Base-by-base conservation (phyloP, 129 eudicot genomes). In the Sambucus nigra region DNA sequence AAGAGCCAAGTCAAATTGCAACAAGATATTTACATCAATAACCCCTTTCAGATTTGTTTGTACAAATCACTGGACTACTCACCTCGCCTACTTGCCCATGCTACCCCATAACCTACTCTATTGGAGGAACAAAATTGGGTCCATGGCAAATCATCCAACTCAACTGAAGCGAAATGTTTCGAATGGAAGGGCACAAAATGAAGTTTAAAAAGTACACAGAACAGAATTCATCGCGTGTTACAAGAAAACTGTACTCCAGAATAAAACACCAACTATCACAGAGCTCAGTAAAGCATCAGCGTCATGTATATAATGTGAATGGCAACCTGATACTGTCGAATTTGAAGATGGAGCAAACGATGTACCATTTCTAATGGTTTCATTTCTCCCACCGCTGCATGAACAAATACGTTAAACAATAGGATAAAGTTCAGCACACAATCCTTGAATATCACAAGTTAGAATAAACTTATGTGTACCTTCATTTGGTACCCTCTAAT, bases 281-380 rank as follows among this genome's bases (percentile, higher is more conserved):
- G 58, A 55, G 17, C 66, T 57, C 31, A 20, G 8, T 27, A 50
- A 52, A 31, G 67, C 46, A n/a, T 61, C 68, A 23, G 61, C 61
- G 22, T 53, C 8, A 47, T 18, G 15, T 15, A 41, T 10, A 49
- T 41, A 55, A 13, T 4, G 53, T 32, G 82, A 70, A 46, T 25
- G 47, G 50, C 63, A 23, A 47, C 80, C 80, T 38, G 77, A 80
- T 39, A 60, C 58, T 22, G 84, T 72, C 1, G 92, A 81, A 23
- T 81, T 78, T n/a, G 76, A 67, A 17, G 95, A 81, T 55, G 87
- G 95, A 67, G 84, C 92, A 38, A 81, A 68, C n/a, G 73, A 57
- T 7, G 95, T 81, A 44, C 70, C 69, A 54, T 86, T 81, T 23
- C 29, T 45, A 14, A 64, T 66, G 22, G 92, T 75, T 28, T 72